These are phyloP conservation scores for Termitomyces sp. DNA, from an alignment of 768 basidiomycete genomes.

Conservation along the genomic window DNA sequence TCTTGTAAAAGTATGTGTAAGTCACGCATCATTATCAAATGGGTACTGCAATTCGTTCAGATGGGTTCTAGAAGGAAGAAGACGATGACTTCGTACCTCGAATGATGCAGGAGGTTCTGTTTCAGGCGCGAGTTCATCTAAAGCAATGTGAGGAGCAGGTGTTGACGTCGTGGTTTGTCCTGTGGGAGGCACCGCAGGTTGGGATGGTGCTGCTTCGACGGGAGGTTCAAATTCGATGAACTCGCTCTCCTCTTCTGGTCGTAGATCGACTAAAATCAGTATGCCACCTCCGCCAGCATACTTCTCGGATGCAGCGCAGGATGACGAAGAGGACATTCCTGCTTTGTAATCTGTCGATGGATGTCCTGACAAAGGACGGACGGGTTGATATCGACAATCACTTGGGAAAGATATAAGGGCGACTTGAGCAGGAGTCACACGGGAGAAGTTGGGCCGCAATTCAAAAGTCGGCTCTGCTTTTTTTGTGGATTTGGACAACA, in stretches of 20 bases:
- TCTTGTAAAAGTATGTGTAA: neutral
- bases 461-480: constrained; percentile 76
- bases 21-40: constrained; percentile 54
- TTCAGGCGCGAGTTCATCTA: constrained; percentile 69
- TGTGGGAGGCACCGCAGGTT: constrained; percentile 22
- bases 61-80: neutral
- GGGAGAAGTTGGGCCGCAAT: constrained; percentile 78
- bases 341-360: constrained; percentile 30
- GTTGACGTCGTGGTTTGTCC: constrained; percentile 26
- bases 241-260: constrained; percentile 66
- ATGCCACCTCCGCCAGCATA: constrained; percentile 85
- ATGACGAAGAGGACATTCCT: constrained; percentile 20
- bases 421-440: constrained; percentile 88
- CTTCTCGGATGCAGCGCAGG: constrained; percentile 40
- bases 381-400: constrained; percentile 81
- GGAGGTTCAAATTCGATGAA: constrained; percentile 58
- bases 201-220: constrained; percentile 20
- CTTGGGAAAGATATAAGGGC: constrained; percentile 78
- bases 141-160: constrained; percentile 53
- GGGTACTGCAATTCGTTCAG: constrained; percentile 50
- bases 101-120: constrained; percentile 75
- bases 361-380: constrained; percentile 67
- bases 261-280: constrained; percentile 71
- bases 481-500: constrained; percentile 41
- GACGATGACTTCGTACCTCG: constrained; percentile 52